These are phyloP conservation scores for Theobroma grandiflorum DNA, from an alignment of 441 rosid species.

Conservation along the genomic window DNA sequence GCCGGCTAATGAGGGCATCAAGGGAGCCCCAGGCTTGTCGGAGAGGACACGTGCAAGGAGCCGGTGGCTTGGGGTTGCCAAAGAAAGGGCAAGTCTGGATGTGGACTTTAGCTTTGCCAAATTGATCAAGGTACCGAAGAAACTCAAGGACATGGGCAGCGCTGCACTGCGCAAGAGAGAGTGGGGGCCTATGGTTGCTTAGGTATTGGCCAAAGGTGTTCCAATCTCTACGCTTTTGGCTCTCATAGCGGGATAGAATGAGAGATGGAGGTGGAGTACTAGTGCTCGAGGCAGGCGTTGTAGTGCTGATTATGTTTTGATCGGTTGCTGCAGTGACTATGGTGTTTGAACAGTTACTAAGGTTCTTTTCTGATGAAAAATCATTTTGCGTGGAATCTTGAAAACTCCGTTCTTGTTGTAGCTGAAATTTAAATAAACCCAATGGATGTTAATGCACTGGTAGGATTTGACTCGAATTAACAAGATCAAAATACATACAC, in stretches of 20 bases:
- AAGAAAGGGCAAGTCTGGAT: neutral
- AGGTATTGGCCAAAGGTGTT: neutral
- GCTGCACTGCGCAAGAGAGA: neutral
- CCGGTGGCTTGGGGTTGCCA: neutral
- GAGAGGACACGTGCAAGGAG: neutral
- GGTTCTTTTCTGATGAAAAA: too few relatives aligned
- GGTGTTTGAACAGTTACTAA: too few relatives aligned
- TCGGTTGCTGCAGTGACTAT: too few relatives aligned
- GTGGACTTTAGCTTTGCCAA: neutral
- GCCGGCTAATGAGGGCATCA: constrained; percentile 34
- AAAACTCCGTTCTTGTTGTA: too few relatives aligned
- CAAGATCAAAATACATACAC: neutral
- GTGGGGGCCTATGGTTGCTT: neutral
- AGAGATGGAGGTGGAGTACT: neutral
- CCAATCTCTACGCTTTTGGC: neutral
- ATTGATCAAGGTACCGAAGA: neutral
- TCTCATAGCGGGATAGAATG: neutral
- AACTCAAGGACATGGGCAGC: neutral
- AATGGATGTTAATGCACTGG: too few relatives aligned
- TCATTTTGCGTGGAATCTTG: too few relatives aligned
- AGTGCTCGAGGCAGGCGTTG: too few relatives aligned
- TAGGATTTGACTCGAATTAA: neutral
- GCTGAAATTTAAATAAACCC: too few relatives aligned
- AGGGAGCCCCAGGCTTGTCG: neutral
- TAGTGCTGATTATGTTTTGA: too few relatives aligned